phyloP scores from a whole-genome alignment of 1,139 yeast species.

The Pichia kudriavzevii region DNA sequence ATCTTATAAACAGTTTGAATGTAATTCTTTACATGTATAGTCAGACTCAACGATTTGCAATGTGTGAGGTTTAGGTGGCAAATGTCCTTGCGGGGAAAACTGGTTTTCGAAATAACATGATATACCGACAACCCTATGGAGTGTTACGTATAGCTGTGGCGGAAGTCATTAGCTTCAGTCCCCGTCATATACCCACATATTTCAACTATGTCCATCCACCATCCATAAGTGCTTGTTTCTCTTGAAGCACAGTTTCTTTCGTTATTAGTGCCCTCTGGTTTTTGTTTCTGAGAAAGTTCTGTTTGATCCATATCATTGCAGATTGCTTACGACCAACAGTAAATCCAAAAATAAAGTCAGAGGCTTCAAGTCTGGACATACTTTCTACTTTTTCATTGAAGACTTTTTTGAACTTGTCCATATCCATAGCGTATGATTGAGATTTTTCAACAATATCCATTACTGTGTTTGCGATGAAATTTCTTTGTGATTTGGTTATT shows the following conservation, averaged over 20 bases:
- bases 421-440: slow-evolving; percentile 10
- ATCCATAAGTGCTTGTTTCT: background rate
- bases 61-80: too few relatives aligned
- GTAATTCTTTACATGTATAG: too few relatives aligned
- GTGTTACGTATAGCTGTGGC: too few relatives aligned
- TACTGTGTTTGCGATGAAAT: slow-evolving; percentile 11
- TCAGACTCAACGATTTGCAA: too few relatives aligned
- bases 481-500: slow-evolving; percentile 9
- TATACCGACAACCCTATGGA: too few relatives aligned
- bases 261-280: slow-evolving; percentile 14
- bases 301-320: slow-evolving; percentile 22
- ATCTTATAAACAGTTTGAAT: too few relatives aligned
- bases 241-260: slow-evolving; percentile 4
- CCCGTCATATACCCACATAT: background rate
- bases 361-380: slow-evolving; percentile 34
- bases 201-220: too few relatives aligned
- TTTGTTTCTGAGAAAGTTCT: slow-evolving; percentile 20
- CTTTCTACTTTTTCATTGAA: slow-evolving; percentile 23
- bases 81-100: too few relatives aligned
- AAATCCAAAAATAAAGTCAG: slow-evolving; percentile 40
- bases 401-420: slow-evolving; percentile 14
- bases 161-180: background rate
- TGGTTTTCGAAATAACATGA: too few relatives aligned
- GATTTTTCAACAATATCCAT: slow-evolving; percentile 14
- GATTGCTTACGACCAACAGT: slow-evolving; percentile 23